Evolutionary conservation across 306 rosid species (phyloP).

Genomic region (Hylodesmum podocarpum): DNA sequence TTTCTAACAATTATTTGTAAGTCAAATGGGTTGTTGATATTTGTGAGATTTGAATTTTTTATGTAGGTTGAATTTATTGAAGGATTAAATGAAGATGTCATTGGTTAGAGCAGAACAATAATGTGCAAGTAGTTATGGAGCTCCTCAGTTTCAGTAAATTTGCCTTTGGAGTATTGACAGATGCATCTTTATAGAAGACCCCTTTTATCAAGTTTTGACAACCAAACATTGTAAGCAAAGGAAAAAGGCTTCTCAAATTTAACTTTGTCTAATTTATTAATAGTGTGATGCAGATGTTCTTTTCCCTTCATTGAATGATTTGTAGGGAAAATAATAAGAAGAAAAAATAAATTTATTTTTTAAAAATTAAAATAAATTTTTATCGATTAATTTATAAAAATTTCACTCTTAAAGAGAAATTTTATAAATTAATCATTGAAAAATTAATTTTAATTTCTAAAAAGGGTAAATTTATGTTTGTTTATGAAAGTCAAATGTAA

Average conservation of each 20-base stretch:
- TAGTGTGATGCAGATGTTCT: no score
- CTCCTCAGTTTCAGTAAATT: slow-evolving; percentile 40
- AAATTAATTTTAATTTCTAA: no score
- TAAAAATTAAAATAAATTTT: no score
- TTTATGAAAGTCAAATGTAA: neutral
- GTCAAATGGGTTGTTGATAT: neutral
- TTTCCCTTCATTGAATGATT: no score
- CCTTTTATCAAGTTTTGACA: slow-evolving; percentile 14
- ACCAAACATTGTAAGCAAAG: slow-evolving; percentile 6
- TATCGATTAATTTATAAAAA: no score
- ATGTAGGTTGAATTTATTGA: slow-evolving; percentile 49
- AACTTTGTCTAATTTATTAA: neutral
- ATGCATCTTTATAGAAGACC: slow-evolving; percentile 10
- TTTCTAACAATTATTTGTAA: no score
- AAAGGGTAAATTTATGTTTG: no score
- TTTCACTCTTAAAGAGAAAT: no score
- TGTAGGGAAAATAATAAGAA: no score
- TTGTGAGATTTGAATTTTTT: neutral
- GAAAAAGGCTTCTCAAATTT: slow-evolving; percentile 1
- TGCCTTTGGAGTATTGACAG: slow-evolving; percentile 39
- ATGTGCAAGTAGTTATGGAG: slow-evolving; percentile 27
- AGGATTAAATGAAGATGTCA: slow-evolving; percentile 43
- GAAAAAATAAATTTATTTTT: no score
- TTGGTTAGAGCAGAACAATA: slow-evolving; percentile 35
- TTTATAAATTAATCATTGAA: no score